phyloP scores from a whole-genome alignment of 495 filamentous ascomycete species.

The Podospora didyma region DNA sequence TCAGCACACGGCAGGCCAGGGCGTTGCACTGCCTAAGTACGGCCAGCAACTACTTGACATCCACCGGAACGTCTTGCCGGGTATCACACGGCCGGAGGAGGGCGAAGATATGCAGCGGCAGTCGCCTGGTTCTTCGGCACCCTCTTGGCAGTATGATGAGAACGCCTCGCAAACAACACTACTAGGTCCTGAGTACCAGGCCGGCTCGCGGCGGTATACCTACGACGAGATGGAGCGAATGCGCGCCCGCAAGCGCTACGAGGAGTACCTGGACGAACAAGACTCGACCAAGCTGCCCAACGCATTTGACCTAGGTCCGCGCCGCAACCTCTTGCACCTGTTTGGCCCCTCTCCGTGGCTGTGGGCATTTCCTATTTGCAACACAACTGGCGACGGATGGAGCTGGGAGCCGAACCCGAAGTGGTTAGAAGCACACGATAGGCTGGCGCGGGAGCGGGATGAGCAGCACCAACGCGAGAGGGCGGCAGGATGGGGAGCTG shows the following conservation, averaged over 20 bases:
- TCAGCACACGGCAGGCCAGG: conserved; percentile 43
- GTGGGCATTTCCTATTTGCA: conserved; percentile 80
- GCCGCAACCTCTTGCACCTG: conserved; percentile 73
- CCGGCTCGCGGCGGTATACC: conserved; percentile 44
- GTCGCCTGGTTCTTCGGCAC: conserved; percentile 1
- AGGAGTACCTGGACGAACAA: conserved; percentile 83
- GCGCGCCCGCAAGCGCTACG: conserved; percentile 68
- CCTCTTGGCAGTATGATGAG: conserved; percentile 14
- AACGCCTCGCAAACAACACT: neutral
- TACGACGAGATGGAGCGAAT: conserved; percentile 71
- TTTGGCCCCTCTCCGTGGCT: conserved; percentile 67
- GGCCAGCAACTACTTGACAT: conserved; percentile 74
- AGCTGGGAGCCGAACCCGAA: conserved; percentile 77
- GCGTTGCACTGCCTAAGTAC: conserved; percentile 56
- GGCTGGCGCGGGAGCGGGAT: conserved; percentile 54
- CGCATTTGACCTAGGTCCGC: conserved; percentile 85
- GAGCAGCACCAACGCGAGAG: conserved; percentile 55
- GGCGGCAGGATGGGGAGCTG: conserved; percentile 51
- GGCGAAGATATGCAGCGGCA: conserved; percentile 53
- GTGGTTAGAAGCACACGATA: conserved; percentile 65
- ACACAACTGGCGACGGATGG: conserved; percentile 90
- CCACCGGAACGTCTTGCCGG: conserved; percentile 78
- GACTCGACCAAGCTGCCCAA: conserved; percentile 82
- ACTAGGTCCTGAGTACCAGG: conserved; percentile 45
- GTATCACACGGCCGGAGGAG: conserved; percentile 74